A percentile compares a stretch with the other conserved stretches of the same genome.
Evolutionary conservation across 306 rosid species (phyloP).

Genomic region (Cucurbita argyrosperma): DNA sequence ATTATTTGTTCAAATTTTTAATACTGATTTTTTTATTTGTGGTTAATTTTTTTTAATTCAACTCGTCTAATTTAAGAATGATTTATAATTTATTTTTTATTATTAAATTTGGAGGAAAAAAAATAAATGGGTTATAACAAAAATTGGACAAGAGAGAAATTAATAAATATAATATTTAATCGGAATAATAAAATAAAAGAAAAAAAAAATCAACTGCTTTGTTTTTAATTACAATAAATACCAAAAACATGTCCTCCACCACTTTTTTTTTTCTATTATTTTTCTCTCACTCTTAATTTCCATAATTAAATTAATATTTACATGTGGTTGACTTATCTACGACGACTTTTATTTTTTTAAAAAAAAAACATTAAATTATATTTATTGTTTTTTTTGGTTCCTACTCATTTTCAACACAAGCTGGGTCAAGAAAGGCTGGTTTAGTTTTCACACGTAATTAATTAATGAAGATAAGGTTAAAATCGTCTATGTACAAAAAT

Average conservation of each 20-base stretch:
- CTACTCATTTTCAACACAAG: too few species aligned
- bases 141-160: too few species aligned
- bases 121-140: too few species aligned
- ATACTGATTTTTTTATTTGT: background rate
- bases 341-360: background rate
- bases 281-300: background rate
- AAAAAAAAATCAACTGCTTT: background rate
- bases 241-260: background rate
- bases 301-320: background rate
- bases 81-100: too few species aligned
- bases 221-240: background rate
- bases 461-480: too few species aligned
- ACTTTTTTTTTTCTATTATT: background rate
- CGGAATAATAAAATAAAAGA: too few species aligned
- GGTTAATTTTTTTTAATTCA: background rate
- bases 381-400: too few species aligned
- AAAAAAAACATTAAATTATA: background rate
- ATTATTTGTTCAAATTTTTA: background rate
- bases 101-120: too few species aligned
- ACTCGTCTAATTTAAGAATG: background rate
- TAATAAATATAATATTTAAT: too few species aligned
- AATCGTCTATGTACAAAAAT: too few species aligned
- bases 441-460: too few species aligned
- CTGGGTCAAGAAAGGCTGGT: too few species aligned
- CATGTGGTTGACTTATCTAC: background rate